phyloP scores from a whole-genome alignment of 2,329 filamentous ascomycete genomes.

The Penicillium sp. region DNA sequence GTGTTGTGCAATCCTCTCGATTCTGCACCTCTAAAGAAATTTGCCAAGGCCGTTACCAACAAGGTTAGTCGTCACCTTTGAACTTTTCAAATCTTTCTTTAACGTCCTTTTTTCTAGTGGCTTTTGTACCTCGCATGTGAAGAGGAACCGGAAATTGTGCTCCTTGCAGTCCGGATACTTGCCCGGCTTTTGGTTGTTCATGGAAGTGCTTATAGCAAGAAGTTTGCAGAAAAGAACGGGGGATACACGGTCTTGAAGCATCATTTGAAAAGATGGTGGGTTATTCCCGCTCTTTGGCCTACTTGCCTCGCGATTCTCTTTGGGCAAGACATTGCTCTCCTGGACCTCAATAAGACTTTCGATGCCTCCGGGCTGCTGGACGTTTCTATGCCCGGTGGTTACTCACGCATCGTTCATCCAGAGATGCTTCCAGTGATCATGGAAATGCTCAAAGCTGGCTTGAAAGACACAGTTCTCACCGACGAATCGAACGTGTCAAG shows the following conservation, averaged over 20 bases:
- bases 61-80: conserved; percentile 58
- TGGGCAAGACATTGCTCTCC: conserved; percentile 68
- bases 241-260: conserved; percentile 83
- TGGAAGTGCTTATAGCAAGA: conserved; percentile 71
- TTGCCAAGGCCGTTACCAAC: conserved; percentile 89
- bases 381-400: conserved; percentile 57
- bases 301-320: conserved; percentile 86
- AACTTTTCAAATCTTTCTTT: background rate
- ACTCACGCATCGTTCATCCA: conserved; percentile 63
- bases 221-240: conserved; percentile 78
- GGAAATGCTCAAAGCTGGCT: conserved; percentile 78
- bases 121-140: conserved; percentile 85
- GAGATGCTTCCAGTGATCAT: conserved; percentile 75
- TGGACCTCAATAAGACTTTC: conserved; percentile 67
- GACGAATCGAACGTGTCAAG: too few relatives aligned
- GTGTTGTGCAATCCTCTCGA: conserved; percentile 71
- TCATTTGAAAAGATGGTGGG: conserved; percentile 82
- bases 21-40: conserved; percentile 67
- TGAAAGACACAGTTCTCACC: conserved; percentile 60
- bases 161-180: conserved; percentile 74
- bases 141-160: conserved; percentile 73
- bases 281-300: conserved; percentile 74
- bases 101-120: conserved; percentile 58
- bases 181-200: conserved; percentile 77
- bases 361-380: conserved; percentile 69